A percentile compares a stretch with the other conserved stretches of the same genome.
Evolutionary conservation across 106 monocot genomes (phyloP).

Genomic region (Allium cepa): DNA sequence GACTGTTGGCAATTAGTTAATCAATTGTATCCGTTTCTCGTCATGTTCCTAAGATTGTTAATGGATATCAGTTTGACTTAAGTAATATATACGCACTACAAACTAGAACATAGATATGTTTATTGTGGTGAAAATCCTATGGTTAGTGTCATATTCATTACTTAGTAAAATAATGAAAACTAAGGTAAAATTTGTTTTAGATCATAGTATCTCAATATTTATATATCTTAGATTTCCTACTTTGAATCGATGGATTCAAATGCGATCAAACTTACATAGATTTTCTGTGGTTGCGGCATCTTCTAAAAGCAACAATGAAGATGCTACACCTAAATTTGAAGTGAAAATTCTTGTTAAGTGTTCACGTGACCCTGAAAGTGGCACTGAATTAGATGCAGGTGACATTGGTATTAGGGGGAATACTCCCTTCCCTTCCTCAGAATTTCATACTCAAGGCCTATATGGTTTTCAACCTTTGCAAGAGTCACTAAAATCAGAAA

Average conservation of each 20-base stretch:
- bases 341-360: constrained; percentile 55
- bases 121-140: too few species aligned
- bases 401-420: constrained; percentile 26
- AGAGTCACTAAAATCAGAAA: constrained; percentile 23
- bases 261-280: constrained; percentile 91
- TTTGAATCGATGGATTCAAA: constrained; percentile 94
- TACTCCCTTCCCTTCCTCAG: constrained; percentile 19
- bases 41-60: too few species aligned
- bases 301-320: constrained; percentile 26
- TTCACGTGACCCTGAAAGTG: constrained; percentile 61
- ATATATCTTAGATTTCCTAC: constrained; percentile 65
- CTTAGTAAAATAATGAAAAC: too few species aligned
- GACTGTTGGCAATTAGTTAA: too few species aligned
- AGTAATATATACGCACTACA: too few species aligned
- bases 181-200: too few species aligned
- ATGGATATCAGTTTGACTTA: too few species aligned
- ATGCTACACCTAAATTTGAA: constrained; percentile 20
- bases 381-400: constrained; percentile 67
- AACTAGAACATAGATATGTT: too few species aligned
- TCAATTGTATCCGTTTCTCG: too few species aligned
- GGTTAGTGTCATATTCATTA: too few species aligned
- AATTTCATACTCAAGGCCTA: constrained; percentile 17
- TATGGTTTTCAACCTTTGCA: constrained; percentile 19
- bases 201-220: background rate
- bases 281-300: constrained; percentile 63